These are phyloP conservation scores for Arctium minus DNA, from an alignment of 129 eudicot species.

Conservation along the genomic window DNA sequence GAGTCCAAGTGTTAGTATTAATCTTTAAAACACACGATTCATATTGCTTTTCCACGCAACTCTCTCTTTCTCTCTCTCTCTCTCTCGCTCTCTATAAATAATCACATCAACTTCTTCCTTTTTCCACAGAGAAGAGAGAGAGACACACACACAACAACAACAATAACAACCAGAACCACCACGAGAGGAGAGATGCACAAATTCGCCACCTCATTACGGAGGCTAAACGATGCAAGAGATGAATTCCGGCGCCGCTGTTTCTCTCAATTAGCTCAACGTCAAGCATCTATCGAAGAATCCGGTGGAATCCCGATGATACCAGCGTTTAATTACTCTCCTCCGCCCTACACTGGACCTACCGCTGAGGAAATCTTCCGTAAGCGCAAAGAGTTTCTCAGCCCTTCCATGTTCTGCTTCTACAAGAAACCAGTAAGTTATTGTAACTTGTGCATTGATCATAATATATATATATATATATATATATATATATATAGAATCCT, in stretches of 20 bases:
- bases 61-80: too few species aligned
- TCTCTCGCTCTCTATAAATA: background rate
- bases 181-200: conserved; percentile 14
- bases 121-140: background rate
- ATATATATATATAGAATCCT: background rate
- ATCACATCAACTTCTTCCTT: background rate
- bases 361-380: conserved; percentile 59
- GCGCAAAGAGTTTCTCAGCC: conserved; percentile 77
- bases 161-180: background rate
- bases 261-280: conserved; percentile 33
- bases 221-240: conserved; percentile 2
- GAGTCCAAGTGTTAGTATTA: too few species aligned
- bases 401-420: conserved; percentile 80
- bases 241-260: conserved; percentile 14
- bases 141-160: background rate
- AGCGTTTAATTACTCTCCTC: conserved; percentile 70
- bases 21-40: background rate
- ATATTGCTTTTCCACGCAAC: background rate
- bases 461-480: too few species aligned
- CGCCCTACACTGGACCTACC: conserved; percentile 72
- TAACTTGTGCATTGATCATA: background rate
- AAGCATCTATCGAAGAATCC: conserved; percentile 2
- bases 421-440: conserved; percentile 58
- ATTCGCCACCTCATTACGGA: conserved; percentile 12
- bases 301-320: conserved; percentile 54